phyloP scores from a whole-genome alignment of 345 rosid genomes.

The Moringa oleifera region DNA sequence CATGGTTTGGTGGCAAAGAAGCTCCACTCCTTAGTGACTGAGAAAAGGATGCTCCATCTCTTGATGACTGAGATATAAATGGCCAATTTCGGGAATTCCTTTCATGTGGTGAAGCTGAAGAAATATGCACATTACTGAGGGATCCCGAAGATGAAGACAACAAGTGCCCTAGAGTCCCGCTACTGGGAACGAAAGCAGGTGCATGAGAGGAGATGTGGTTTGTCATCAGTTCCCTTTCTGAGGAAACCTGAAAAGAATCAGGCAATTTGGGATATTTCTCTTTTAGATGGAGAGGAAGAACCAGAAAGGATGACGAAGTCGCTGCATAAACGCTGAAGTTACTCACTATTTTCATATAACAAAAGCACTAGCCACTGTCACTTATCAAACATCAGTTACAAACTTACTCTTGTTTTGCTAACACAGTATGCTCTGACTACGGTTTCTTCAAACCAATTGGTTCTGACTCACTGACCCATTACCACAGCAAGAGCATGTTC shows the following conservation, averaged over 20 bases:
- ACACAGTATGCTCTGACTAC: not conserved
- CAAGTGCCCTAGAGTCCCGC: slow-evolving; percentile 25
- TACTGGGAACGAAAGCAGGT: slow-evolving; percentile 30
- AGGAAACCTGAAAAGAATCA: slow-evolving; percentile 33
- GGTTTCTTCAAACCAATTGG: not conserved
- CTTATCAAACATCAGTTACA: not conserved
- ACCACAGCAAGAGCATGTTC: slow-evolving; percentile 2
- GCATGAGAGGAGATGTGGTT: slow-evolving; percentile 30
- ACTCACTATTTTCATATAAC: slow-evolving; percentile 15
- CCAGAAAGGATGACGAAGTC: slow-evolving; percentile 42
- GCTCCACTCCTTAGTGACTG: slow-evolving; percentile 26
- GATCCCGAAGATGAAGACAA: slow-evolving; percentile 32
- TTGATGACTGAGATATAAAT: slow-evolving; percentile 33
- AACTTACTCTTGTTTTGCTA: not conserved
- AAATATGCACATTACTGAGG: slow-evolving; percentile 24
- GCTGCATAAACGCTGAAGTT: slow-evolving; percentile 19
- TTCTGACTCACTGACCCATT: not conserved
- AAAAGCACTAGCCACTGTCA: slow-evolving; percentile 10
- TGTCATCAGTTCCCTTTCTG: slow-evolving; percentile 42
- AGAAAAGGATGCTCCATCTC: slow-evolving; percentile 37
- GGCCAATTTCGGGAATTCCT: slow-evolving; percentile 34
- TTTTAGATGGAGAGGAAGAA: slow-evolving; percentile 28
- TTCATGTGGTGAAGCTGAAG: slow-evolving; percentile 30
- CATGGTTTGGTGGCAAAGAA: slow-evolving; percentile 18
- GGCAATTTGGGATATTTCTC: slow-evolving; percentile 34